A percentile compares a stretch with the other conserved stretches of the same genome.
phyloP scores from a whole-genome alignment of 1,139 yeast species.

The Geotrichum aggregatum region DNA sequence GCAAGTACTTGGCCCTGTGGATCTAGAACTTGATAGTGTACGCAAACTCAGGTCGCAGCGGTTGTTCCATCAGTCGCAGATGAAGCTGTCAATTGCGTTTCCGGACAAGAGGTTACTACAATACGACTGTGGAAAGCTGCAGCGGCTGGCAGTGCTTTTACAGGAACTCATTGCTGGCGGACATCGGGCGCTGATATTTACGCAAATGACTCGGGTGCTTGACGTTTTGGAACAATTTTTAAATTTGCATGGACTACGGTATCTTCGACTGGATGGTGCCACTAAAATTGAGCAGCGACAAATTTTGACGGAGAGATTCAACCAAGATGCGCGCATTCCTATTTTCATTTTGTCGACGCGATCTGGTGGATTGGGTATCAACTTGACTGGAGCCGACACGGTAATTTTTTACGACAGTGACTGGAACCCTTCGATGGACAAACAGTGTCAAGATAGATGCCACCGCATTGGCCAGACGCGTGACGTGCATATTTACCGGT shows the following conservation, averaged over 20 bases:
- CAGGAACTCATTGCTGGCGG: constrained; percentile 79
- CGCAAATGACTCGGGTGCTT: constrained; percentile 96
- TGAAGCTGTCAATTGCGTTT: constrained; percentile 85
- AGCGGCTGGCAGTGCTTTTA: constrained; percentile 68
- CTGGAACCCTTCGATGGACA: constrained; percentile 99
- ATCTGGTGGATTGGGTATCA: constrained; percentile 97
- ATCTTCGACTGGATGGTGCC: constrained; percentile 94
- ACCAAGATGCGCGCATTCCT: constrained; percentile 78
- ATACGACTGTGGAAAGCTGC: constrained; percentile 95
- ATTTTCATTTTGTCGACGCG: constrained; percentile 91
- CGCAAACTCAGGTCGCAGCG: constrained; percentile 15
- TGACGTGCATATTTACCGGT: constrained; percentile 94
- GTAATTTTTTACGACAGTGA: constrained; percentile 98
- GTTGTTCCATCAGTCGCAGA: constrained; percentile 81
- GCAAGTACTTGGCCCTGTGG: constrained; percentile 48
- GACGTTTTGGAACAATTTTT: constrained; percentile 90
- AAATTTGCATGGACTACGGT: constrained; percentile 90
- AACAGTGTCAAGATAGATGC: constrained; percentile 98
- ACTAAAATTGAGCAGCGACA: constrained; percentile 97
- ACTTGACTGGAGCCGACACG: constrained; percentile 96
- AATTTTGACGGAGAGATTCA: constrained; percentile 85
- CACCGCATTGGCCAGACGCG: constrained; percentile 98
- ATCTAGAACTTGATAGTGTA: constrained; percentile 28
- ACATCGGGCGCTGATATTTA: constrained; percentile 90
- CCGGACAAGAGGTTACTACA: constrained; percentile 91